A percentile compares a stretch with the other conserved stretches of the same genome.
phyloP scores from a whole-genome alignment of 164 flowering plant genomes.

The Nymphaea thermarum region DNA sequence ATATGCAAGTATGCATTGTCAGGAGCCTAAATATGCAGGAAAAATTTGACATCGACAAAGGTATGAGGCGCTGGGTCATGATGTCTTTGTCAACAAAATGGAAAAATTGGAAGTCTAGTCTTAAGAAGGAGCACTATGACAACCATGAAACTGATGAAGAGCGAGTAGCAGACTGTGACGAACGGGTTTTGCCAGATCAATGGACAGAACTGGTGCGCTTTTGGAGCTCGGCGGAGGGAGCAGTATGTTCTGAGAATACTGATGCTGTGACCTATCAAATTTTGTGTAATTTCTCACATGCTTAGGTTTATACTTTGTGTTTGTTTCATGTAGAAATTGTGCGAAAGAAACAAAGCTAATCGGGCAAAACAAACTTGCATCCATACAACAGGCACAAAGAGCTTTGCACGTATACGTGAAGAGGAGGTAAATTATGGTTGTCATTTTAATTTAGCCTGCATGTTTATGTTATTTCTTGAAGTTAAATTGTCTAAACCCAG shows the following conservation, averaged over 20 bases:
- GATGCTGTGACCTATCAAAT: too few species aligned
- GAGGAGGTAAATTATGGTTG: conserved; percentile 13
- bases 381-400: conserved; percentile 18
- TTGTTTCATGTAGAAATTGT: conserved; percentile 5
- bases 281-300: too few species aligned
- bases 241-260: conserved; percentile 2
- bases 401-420: conserved; percentile 21
- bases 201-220: conserved; percentile 14
- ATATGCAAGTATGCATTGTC: not conserved
- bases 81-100: conserved; percentile 13
- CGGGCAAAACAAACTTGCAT: conserved; percentile 6
- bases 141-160: conserved; percentile 15
- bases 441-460: not conserved
- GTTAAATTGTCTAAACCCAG: too few species aligned
- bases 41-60: conserved; percentile 15
- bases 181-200: conserved; percentile 15
- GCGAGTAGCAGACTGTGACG: conserved; percentile 10
- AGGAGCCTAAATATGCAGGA: conserved; percentile 7
- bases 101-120: conserved; percentile 16
- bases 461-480: too few species aligned
- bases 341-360: conserved; percentile 15
- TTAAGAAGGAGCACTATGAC: conserved; percentile 15
- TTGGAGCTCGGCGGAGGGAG: conserved; percentile 17
- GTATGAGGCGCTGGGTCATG: conserved; percentile 14
- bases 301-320: too few species aligned